Conservation (phyloP, 2,329 filamentous ascomycete genomes). For the Colletotrichum cereale region DNA sequence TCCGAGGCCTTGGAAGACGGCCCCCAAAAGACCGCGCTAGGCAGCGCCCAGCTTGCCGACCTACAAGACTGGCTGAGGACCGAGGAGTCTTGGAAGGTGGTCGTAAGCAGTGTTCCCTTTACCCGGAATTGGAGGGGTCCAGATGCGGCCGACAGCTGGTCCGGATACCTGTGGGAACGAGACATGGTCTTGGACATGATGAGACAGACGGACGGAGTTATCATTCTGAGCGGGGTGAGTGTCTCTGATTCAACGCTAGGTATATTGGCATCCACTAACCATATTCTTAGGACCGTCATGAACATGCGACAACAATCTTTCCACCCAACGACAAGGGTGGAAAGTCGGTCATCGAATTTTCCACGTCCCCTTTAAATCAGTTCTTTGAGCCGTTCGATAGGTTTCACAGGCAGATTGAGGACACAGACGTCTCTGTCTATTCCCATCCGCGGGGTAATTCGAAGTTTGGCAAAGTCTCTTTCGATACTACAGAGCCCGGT, state of each 20-base stretch:
- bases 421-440: conserved; percentile 31
- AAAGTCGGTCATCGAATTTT: conserved; percentile 72
- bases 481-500: conserved; percentile 20
- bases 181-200: conserved; percentile 72
- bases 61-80: conserved; percentile 67
- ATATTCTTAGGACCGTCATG: conserved; percentile 64
- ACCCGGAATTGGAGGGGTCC: conserved; percentile 77
- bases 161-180: conserved; percentile 73
- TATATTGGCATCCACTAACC: not conserved
- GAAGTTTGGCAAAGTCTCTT: conserved; percentile 21
- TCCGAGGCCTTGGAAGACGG: conserved; percentile 56
- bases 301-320: conserved; percentile 71
- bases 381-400: conserved; percentile 73
- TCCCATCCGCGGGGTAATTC: conserved; percentile 33
- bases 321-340: conserved; percentile 52
- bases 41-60: conserved; percentile 68
- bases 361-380: conserved; percentile 74
- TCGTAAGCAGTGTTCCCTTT: conserved; percentile 75
- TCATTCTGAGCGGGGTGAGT: conserved; percentile 71
- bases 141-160: conserved; percentile 73
- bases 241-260: not conserved
- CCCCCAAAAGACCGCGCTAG: conserved; percentile 67
- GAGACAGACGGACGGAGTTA: conserved; percentile 73
- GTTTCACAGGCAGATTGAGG: conserved; percentile 71
- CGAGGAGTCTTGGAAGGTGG: conserved; percentile 68